These are phyloP conservation scores for Fusarium bactridioides DNA, from an alignment of 2,329 filamentous ascomycete genomes.

Conservation along the genomic window DNA sequence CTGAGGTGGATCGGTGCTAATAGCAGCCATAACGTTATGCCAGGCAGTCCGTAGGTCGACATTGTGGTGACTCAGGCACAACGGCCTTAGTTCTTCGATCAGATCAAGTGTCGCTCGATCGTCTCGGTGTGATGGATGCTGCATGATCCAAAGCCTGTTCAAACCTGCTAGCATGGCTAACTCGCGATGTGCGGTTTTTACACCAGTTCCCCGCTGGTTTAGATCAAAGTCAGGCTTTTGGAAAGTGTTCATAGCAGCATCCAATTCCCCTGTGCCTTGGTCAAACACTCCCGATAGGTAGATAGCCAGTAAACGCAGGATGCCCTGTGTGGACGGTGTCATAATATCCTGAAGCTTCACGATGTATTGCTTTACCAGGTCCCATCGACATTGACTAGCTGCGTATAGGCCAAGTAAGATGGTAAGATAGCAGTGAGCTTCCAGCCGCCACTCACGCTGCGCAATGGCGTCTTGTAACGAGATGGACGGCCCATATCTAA, in stretches of 20 bases:
- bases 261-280: constrained; percentile 78
- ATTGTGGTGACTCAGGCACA: constrained; percentile 75
- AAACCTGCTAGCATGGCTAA: constrained; percentile 71
- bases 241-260: constrained; percentile 73
- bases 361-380: constrained; percentile 66
- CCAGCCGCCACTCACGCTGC: constrained; percentile 69
- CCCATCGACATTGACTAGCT: constrained; percentile 76
- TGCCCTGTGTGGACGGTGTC: constrained; percentile 51
- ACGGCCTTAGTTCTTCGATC: constrained; percentile 70
- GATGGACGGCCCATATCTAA: constrained; percentile 52
- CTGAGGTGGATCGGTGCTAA: constrained; percentile 66
- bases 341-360: constrained; percentile 59
- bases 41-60: constrained; percentile 80
- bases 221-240: constrained; percentile 64
- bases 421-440: constrained; percentile 73
- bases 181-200: constrained; percentile 65
- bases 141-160: constrained; percentile 77
- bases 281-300: constrained; percentile 80
- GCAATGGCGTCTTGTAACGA: constrained; percentile 66
- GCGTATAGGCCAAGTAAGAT: constrained; percentile 75
- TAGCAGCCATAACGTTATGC: constrained; percentile 76
- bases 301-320: constrained; percentile 59
- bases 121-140: constrained; percentile 65
- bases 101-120: constrained; percentile 67
- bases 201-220: constrained; percentile 47